Base-by-base conservation (phyloP, 495 filamentous ascomycete species). In the Patellaria atrata region DNA sequence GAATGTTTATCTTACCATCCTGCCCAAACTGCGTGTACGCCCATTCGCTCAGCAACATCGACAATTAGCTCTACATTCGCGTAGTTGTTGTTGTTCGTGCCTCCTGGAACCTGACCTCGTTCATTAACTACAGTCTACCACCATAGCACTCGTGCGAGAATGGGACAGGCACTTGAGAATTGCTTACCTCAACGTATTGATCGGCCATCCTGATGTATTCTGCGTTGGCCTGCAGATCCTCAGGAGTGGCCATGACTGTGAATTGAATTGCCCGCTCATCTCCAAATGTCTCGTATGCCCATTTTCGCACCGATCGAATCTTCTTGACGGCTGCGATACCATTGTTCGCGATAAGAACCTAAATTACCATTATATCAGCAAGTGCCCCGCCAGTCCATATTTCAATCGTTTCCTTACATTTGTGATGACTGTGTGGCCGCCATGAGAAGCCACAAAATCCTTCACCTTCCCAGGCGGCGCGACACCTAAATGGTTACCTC, bases 71-170 rank as follows among this genome's bases (percentile, higher is more conserved):
- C 89, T 29, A 99, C 89, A 61, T 99, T 99, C 55, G 89, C 89
- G 57, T 99, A 99, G 63, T 99, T 99, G 74, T 99, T 94, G 68
- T 99, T 99, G 64, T 99, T 99, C 28, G 91, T 99, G 50, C 89
- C 89, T 48, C 89, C 89, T n/a, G 89, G 89, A 30, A 83, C 75
- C 65, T 71, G 45, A 19, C 6, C 30, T 19, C 15, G 13, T 21
- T 39, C 31, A 27, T 39, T 12, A 34, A 26, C 16, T 26, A 24
- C 20, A 20, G 13, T 39, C 17, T 30, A 20, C 10, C 27, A 7
- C 38, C 22, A 4, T 29, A 11, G n/a, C n/a, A n/a, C n/a, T n/a
- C n/a, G n/a, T n/a, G n/a, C n/a, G n/a, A n/a, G n/a, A n/a, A n/a
- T n/a, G n/a, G n/a, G n/a, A n/a, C n/a, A n/a, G n/a, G n/a, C n/a